These are phyloP conservation scores for Ophiostoma ulmi DNA, from an alignment of 2,329 filamentous ascomycete genomes.

Conservation along the genomic window DNA sequence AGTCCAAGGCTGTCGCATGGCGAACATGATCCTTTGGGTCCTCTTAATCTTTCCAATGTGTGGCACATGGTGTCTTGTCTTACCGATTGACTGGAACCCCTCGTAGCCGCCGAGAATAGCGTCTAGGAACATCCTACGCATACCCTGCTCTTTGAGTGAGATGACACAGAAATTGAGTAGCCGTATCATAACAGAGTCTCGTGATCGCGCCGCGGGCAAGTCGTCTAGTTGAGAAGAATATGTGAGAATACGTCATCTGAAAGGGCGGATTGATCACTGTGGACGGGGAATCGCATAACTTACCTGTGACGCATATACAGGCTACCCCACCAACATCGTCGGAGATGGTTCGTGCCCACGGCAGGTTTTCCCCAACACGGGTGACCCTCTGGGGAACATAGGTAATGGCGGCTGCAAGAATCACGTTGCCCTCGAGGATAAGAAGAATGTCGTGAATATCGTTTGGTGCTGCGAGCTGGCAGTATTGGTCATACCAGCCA, in stretches of 20 bases:
- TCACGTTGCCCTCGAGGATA: constrained; percentile 43
- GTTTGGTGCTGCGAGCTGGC: constrained; percentile 44
- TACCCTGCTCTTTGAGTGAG: constrained; percentile 45
- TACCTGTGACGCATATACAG: constrained; percentile 56
- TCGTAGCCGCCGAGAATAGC: constrained; percentile 48
- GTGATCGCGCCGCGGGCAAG: constrained; percentile 40
- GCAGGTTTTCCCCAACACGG: constrained; percentile 46
- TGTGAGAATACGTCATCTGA: neutral
- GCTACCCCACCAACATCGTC: constrained; percentile 52
- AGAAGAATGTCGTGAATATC: constrained; percentile 51
- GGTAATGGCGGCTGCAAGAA: constrained; percentile 52
- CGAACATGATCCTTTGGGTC: neutral
- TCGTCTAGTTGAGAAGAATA: constrained; percentile 36
- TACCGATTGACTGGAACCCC: constrained; percentile 50
- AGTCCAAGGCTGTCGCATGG: too few relatives aligned
- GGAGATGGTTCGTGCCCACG: constrained; percentile 50
- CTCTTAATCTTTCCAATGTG: neutral
- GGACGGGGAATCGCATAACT: constrained; percentile 26
- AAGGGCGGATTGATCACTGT: neutral
- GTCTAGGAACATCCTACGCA: constrained; percentile 53
- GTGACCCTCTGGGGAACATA: constrained; percentile 47
- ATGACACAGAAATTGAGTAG: constrained; percentile 50
- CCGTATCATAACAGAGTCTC: constrained; percentile 48
- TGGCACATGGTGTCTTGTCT: constrained; percentile 27
- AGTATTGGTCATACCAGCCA: constrained; percentile 58